Evolutionary conservation across 345 rosid species (phyloP).

Genomic region (Isatis tinctoria): DNA sequence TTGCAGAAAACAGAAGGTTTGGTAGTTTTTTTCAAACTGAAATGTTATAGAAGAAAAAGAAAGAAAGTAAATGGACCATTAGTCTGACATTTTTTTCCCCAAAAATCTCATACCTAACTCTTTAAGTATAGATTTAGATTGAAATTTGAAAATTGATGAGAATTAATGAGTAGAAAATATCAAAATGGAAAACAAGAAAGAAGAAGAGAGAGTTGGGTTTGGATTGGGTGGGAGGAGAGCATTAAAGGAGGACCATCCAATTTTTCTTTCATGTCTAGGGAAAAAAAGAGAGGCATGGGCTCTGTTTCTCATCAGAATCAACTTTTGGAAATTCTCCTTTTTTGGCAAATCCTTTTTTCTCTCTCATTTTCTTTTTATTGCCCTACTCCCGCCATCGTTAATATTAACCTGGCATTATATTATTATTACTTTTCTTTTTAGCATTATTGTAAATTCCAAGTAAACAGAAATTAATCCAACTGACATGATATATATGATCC

Average conservation of each 20-base stretch:
- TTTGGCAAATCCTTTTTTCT: constrained; percentile 7
- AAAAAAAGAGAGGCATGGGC: constrained; percentile 36
- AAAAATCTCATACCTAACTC: constrained; percentile 22
- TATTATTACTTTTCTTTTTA: too few species aligned
- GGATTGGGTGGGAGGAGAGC: constrained; percentile 31
- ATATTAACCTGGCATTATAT: neutral
- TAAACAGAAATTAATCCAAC: neutral
- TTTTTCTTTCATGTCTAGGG: constrained; percentile 33
- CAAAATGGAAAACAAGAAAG: constrained; percentile 1
- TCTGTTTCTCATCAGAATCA: constrained; percentile 31
- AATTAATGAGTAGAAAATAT: neutral
- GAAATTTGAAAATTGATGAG: constrained; percentile 6
- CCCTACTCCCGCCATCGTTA: neutral
- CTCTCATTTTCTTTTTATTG: constrained; percentile 3
- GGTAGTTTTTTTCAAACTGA: constrained; percentile 33
- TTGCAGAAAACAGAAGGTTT: constrained; percentile 49
- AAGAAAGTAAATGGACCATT: constrained; percentile 39
- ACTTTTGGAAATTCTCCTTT: constrained; percentile 26
- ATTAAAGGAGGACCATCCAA: constrained; percentile 39
- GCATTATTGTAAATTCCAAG: neutral
- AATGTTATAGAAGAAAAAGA: constrained; percentile 31
- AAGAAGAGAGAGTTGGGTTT: constrained; percentile 14
- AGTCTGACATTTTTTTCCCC: constrained; percentile 30
- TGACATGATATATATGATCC: neutral
- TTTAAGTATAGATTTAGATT: constrained; percentile 5